phyloP scores from a whole-genome alignment of 1,284 basidiomycete genomes.

The Ceratobasidium theobromae region DNA sequence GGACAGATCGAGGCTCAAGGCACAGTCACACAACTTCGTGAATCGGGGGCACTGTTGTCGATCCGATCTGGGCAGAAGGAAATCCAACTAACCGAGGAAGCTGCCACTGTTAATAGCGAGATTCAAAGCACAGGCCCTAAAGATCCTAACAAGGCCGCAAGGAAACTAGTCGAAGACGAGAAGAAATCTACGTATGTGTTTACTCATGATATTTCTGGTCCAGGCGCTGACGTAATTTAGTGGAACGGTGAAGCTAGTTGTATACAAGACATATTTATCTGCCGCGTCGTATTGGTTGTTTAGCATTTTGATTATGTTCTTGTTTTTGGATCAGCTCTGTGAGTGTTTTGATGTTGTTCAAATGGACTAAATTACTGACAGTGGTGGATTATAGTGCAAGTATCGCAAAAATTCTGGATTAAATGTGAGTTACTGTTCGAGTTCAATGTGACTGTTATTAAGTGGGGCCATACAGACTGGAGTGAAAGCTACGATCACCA shows the following conservation, averaged over 20 bases:
- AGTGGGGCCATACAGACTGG: constrained; percentile 5
- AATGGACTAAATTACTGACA: background rate
- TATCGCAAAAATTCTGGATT: constrained; percentile 30
- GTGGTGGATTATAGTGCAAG: background rate
- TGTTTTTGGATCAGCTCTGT: background rate
- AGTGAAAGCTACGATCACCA: constrained; percentile 6
- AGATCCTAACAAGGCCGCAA: constrained; percentile 10
- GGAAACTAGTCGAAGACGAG: constrained; percentile 33
- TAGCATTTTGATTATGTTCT: background rate
- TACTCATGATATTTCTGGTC: background rate
- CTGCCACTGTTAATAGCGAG: background rate
- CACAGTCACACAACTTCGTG: constrained; percentile 58
- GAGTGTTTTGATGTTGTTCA: background rate
- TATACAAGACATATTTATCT: constrained; percentile 27
- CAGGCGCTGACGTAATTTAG: background rate
- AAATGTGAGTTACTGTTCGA: constrained; percentile 1
- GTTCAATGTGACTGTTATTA: background rate
- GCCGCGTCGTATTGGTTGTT: constrained; percentile 32
- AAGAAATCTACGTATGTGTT: constrained; percentile 28
- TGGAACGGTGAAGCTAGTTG: constrained; percentile 7
- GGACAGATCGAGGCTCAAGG: constrained; percentile 72
- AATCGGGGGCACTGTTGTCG: constrained; percentile 56
- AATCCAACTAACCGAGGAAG: constrained; percentile 4
- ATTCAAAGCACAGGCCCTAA: background rate
- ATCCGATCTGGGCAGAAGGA: constrained; percentile 6